Evolutionary conservation across 345 rosid genomes (phyloP).

Genomic region (Aquilaria malaccensis): DNA sequence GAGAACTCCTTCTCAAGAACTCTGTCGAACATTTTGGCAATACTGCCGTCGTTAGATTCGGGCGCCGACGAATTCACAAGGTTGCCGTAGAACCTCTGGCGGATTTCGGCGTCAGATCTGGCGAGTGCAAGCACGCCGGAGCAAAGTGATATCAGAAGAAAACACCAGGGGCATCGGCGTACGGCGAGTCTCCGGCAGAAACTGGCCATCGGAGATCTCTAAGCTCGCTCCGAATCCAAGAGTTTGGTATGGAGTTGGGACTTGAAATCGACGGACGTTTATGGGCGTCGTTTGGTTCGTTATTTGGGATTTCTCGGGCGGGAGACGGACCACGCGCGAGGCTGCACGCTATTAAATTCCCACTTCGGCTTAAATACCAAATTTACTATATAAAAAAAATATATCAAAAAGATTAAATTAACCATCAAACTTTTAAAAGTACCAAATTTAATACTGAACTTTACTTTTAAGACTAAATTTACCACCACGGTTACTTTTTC

Average conservation of each 20-base stretch:
- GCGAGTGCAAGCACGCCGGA: slow-evolving; percentile 21
- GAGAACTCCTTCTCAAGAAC: slow-evolving; percentile 95
- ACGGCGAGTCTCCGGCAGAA: slow-evolving; percentile 22
- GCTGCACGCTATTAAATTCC: no score
- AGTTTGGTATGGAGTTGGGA: background rate
- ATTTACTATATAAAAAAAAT: no score
- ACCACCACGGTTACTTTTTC: no score
- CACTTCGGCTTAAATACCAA: no score
- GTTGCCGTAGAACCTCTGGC: slow-evolving; percentile 88
- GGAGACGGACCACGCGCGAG: background rate
- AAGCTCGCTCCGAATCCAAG: background rate
- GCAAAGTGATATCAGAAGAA: slow-evolving; percentile 26
- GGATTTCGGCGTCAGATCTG: slow-evolving; percentile 86
- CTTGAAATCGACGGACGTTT: background rate
- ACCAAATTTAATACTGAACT: no score
- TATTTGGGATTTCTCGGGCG: background rate
- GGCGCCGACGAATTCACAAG: slow-evolving; percentile 65
- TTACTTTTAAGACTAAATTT: no score
- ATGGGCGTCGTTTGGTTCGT: background rate
- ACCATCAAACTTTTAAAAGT: no score
- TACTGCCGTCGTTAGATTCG: slow-evolving; percentile 59
- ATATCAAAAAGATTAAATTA: no score
- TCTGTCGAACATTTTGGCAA: slow-evolving; percentile 90
- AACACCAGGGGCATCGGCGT: slow-evolving; percentile 24
- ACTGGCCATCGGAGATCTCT: slow-evolving; percentile 19